Conservation (phyloP, 139 green algal species). For the Spirogloea muscicola region DNA sequence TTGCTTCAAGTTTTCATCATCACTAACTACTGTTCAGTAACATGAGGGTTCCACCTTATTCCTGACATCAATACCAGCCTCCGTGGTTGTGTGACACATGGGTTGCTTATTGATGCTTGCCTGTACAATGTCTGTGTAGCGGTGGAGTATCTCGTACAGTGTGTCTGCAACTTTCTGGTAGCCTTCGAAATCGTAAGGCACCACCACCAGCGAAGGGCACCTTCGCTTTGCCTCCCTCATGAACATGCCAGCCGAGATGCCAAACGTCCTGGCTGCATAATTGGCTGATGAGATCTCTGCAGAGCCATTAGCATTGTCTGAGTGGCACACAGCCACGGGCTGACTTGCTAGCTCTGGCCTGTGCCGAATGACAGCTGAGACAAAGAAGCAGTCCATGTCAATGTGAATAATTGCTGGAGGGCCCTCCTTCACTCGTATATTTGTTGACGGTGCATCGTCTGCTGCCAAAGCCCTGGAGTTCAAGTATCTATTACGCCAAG, state of each 20-base stretch:
- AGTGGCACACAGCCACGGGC: slow-evolving; percentile 80
- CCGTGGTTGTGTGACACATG: too few species aligned
- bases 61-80: too few species aligned
- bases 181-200: slow-evolving; percentile 92
- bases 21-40: too few species aligned
- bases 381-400: slow-evolving; percentile 99
- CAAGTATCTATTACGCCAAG: slow-evolving; percentile 41
- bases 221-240: slow-evolving; percentile 75
- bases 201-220: slow-evolving; percentile 84
- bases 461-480: too few species aligned
- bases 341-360: slow-evolving; percentile 35
- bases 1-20: too few species aligned
- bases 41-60: too few species aligned
- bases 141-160: slow-evolving; percentile 81
- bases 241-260: slow-evolving; percentile 76
- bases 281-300: slow-evolving; percentile 85
- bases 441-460: too few species aligned
- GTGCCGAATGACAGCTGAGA: slow-evolving; percentile 48
- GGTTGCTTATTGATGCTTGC: too few species aligned
- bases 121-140: slow-evolving; percentile 47
- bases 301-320: slow-evolving; percentile 59
- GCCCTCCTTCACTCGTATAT: too few species aligned
- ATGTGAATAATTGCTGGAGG: slow-evolving; percentile 84
- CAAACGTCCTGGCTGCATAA: slow-evolving; percentile 78
- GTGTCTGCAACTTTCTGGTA: slow-evolving; percentile 70